A percentile compares a stretch with the other conserved stretches of the same genome.
Evolutionary conservation across 768 basidiomycete species (phyloP).

Genomic region (Pleurotus tuber-regium): DNA sequence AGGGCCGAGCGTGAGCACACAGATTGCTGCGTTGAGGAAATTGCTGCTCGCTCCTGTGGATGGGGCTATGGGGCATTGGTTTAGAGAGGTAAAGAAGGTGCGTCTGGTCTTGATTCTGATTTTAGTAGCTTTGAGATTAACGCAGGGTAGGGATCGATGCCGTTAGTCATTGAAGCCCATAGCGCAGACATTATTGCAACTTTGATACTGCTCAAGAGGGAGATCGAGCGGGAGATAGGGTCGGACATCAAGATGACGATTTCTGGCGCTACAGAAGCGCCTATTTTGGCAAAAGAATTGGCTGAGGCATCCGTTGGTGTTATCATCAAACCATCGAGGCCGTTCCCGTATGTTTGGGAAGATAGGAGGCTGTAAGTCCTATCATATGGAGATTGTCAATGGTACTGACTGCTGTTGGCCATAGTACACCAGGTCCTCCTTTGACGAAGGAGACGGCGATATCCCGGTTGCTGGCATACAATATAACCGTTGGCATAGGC

Average conservation of each 20-base stretch:
- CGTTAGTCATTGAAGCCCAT: conserved; percentile 71
- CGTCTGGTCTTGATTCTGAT: conserved; percentile 7
- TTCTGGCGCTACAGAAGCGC: conserved; percentile 63
- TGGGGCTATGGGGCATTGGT: conserved; percentile 40
- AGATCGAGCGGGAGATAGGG: conserved; percentile 50
- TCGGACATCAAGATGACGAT: conserved; percentile 54
- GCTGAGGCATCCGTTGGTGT: conserved; percentile 46
- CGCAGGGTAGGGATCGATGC: conserved; percentile 54
- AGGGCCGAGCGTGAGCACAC: conserved; percentile 67
- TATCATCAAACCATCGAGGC: conserved; percentile 51
- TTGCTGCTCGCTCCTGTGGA: conserved; percentile 49
- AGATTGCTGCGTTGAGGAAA: conserved; percentile 70
- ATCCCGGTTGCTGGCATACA: conserved; percentile 57
- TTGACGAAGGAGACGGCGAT: conserved; percentile 55
- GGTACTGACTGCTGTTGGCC: conserved; percentile 22
- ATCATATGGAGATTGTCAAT: conserved; percentile 23
- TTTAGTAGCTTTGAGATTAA: neutral
- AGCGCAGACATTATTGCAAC: conserved; percentile 84
- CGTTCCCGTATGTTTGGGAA: conserved; percentile 79
- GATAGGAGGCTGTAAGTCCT: conserved; percentile 57
- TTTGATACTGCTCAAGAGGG: conserved; percentile 64
- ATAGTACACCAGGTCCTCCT: conserved; percentile 69
- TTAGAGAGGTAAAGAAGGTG: conserved; percentile 44
- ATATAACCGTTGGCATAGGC: conserved; percentile 73
- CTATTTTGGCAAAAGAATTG: conserved; percentile 68